phyloP scores from a whole-genome alignment of 495 filamentous ascomycete species.

The Trichoderma erinaceum region DNA sequence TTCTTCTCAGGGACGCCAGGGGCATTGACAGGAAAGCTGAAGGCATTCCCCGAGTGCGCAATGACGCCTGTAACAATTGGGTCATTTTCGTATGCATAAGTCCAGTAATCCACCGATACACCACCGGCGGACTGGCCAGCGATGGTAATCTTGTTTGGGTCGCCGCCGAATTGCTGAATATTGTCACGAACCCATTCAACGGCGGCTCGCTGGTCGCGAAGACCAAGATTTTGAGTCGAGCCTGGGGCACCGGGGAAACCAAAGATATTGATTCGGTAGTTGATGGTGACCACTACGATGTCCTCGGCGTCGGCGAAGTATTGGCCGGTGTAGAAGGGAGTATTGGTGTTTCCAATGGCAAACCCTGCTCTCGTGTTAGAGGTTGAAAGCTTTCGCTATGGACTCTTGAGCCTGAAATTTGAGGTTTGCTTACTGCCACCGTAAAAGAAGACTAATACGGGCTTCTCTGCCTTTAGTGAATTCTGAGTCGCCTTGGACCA shows the following conservation, averaged over 20 bases:
- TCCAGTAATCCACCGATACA: conserved; percentile 45
- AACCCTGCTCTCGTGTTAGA: conserved; percentile 17
- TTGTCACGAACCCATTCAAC: conserved; percentile 52
- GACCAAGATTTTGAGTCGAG: conserved; percentile 50
- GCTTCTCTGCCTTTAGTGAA: conserved; percentile 20
- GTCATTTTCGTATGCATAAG: conserved; percentile 42
- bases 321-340: conserved; percentile 30
- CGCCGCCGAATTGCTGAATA: conserved; percentile 55
- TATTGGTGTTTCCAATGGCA: conserved; percentile 22
- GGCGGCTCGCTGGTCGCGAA: conserved; percentile 59
- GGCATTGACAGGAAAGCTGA: conserved; percentile 36
- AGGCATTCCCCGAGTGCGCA: conserved; percentile 47
- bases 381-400: not conserved
- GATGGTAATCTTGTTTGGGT: conserved; percentile 46
- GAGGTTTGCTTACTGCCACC: conserved; percentile 22
- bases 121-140: conserved; percentile 52
- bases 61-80: conserved; percentile 45
- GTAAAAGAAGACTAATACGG: conserved; percentile 31
- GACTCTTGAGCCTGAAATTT: not conserved
- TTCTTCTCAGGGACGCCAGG: conserved; percentile 19
- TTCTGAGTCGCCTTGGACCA: conserved; percentile 31
- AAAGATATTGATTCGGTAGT: conserved; percentile 63
- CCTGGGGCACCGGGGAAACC: conserved; percentile 46
- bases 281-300: conserved; percentile 56
- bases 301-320: conserved; percentile 40